A percentile compares a stretch with the other conserved stretches of the same genome.
Evolutionary conservation across 345 rosid genomes (phyloP).

Genomic region (Eucalyptus regnans): DNA sequence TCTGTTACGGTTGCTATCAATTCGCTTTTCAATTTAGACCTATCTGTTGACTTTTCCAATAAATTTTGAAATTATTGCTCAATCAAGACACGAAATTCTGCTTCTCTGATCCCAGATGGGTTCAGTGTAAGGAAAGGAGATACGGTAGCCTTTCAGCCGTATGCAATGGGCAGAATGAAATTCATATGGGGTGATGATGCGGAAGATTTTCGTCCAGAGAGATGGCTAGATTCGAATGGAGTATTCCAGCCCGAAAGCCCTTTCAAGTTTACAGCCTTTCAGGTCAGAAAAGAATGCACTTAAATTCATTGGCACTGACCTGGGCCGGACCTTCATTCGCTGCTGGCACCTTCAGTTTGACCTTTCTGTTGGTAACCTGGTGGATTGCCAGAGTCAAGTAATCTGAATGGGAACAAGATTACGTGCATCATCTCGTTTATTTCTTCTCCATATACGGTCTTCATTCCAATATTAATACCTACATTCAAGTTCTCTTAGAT

Average conservation of each 20-base stretch:
- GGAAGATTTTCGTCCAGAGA: constrained; percentile 34
- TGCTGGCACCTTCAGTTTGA: background rate
- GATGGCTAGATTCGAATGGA: constrained; percentile 44
- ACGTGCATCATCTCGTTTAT: background rate
- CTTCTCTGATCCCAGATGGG: constrained; percentile 46
- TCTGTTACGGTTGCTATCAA: background rate
- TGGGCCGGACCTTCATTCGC: background rate
- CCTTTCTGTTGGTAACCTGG: background rate
- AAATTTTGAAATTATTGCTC: background rate
- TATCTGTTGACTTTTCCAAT: background rate
- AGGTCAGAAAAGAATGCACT: constrained; percentile 9
- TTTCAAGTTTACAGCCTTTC: constrained; percentile 55
- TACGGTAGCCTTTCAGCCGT: constrained; percentile 35
- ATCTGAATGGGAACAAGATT: background rate
- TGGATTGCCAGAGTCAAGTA: background rate
- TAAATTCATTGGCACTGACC: background rate
- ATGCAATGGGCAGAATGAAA: constrained; percentile 66
- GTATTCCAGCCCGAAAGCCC: constrained; percentile 30
- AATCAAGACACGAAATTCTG: constrained; percentile 45
- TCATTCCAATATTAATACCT: background rate
- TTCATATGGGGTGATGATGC: constrained; percentile 48
- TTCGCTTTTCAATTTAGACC: background rate
- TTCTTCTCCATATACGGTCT: background rate
- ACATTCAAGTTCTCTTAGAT: background rate
- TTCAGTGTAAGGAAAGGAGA: constrained; percentile 41